Evolutionary conservation across 2,329 filamentous ascomycete genomes (phyloP).

Genomic region (Epichloe bromicola): DNA sequence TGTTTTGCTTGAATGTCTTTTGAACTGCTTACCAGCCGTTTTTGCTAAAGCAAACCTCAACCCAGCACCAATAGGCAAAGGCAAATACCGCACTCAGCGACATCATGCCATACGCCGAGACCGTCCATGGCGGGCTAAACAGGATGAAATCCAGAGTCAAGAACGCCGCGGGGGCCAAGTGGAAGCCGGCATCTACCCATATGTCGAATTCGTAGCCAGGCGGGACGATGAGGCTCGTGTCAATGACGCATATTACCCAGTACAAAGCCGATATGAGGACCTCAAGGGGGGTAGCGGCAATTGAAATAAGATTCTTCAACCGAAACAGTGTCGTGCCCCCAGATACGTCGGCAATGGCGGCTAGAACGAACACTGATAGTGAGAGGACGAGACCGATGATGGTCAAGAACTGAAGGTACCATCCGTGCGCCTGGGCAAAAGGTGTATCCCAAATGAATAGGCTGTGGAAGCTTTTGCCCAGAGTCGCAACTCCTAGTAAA

Average conservation of each 20-base stretch:
- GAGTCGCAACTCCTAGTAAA: conserved; percentile 47
- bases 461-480: conserved; percentile 40
- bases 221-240: too few relatives aligned
- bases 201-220: too few relatives aligned
- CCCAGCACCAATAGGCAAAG: conserved; percentile 63
- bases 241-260: too few relatives aligned
- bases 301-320: too few relatives aligned
- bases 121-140: conserved; percentile 46
- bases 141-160: too few relatives aligned
- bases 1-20: background rate
- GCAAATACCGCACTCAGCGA: conserved; percentile 44
- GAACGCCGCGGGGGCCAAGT: too few relatives aligned
- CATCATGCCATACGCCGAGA: conserved; percentile 46
- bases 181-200: too few relatives aligned
- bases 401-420: conserved; percentile 60
- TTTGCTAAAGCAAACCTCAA: conserved; percentile 55
- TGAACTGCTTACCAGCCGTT: conserved; percentile 45
- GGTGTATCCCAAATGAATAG: conserved; percentile 35
- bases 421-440: conserved; percentile 48
- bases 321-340: too few relatives aligned
- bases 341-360: conserved; percentile 20
- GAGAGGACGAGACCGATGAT: conserved; percentile 56
- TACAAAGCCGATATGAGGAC: too few relatives aligned
- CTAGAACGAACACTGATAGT: conserved; percentile 46
- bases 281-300: too few relatives aligned